Conservation (phyloP, 2,329 filamentous ascomycete genomes). For the Neopestalotiopsis clavispora region DNA sequence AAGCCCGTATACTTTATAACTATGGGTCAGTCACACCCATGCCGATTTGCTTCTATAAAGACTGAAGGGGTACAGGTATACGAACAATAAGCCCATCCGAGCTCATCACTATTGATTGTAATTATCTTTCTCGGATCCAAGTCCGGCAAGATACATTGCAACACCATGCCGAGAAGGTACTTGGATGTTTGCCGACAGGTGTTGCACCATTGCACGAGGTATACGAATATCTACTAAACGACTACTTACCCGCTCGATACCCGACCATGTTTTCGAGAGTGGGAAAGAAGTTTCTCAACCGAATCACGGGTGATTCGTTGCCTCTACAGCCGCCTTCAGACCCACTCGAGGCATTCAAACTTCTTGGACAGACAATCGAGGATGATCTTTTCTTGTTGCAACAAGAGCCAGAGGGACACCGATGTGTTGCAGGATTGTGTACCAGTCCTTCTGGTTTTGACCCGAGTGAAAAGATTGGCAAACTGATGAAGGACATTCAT, state of each 20-base stretch:
- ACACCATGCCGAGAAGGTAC: constrained; percentile 43
- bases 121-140: constrained; percentile 51
- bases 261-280: constrained; percentile 50
- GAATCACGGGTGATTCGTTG: constrained; percentile 36
- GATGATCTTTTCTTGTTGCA: constrained; percentile 59
- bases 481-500: constrained; percentile 54
- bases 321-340: constrained; percentile 24
- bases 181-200: constrained; percentile 47
- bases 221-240: constrained; percentile 51
- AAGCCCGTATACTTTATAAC: constrained; percentile 59
- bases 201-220: constrained; percentile 50
- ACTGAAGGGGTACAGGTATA: constrained; percentile 40
- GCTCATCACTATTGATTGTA: constrained; percentile 56
- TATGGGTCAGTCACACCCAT: constrained; percentile 48
- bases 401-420: constrained; percentile 46
- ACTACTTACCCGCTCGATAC: constrained; percentile 54
- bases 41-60: neutral
- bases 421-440: constrained; percentile 53
- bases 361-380: constrained; percentile 56
- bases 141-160: constrained; percentile 44
- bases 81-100: constrained; percentile 49
- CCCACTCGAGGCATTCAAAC: constrained; percentile 39
- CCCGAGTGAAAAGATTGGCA: constrained; percentile 54
- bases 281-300: constrained; percentile 42
- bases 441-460: constrained; percentile 60